phyloP scores from a whole-genome alignment of 108 stramenopile species.

The Cafeteria roenbergensis region DNA sequence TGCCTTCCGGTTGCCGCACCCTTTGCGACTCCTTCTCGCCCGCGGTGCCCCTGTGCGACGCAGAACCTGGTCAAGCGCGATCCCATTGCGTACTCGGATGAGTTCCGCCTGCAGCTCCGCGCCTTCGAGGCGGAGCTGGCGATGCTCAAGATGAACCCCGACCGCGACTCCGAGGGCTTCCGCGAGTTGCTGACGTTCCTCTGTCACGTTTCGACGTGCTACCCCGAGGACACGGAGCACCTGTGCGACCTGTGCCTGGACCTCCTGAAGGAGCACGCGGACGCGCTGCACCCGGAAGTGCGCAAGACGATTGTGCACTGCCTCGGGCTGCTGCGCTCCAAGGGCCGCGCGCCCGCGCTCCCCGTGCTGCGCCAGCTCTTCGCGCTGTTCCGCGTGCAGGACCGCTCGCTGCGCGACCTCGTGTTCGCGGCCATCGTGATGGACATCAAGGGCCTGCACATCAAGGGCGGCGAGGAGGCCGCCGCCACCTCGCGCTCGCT shows the following conservation, averaged over 20 bases:
- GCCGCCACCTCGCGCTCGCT: slow-evolving; percentile 35
- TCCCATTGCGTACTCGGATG: slow-evolving; percentile 72
- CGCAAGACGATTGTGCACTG: slow-evolving; percentile 70
- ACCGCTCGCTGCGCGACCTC: slow-evolving; percentile 66
- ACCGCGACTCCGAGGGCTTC: slow-evolving; percentile 49
- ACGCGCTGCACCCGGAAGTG: slow-evolving; percentile 59
- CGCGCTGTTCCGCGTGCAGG: slow-evolving; percentile 67
- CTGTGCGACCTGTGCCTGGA: slow-evolving; percentile 59
- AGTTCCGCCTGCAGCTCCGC: slow-evolving; percentile 69
- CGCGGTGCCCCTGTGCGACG: too few species aligned
- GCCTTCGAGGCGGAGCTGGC: slow-evolving; percentile 55
- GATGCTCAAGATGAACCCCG: slow-evolving; percentile 58
- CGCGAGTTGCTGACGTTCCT: slow-evolving; percentile 54
- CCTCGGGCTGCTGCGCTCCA: slow-evolving; percentile 73
- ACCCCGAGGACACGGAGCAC: slow-evolving; percentile 54
- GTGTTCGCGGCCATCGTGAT: slow-evolving; percentile 73
- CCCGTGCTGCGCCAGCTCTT: slow-evolving; percentile 73
- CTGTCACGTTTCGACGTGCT: slow-evolving; percentile 59
- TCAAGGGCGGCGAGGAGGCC: not conserved
- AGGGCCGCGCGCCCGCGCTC: slow-evolving; percentile 63
- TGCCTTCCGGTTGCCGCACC: too few species aligned
- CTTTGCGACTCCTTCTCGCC: too few species aligned
- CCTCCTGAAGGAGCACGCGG: slow-evolving; percentile 48
- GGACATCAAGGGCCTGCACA: slow-evolving; percentile 65
- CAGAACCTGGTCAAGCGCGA: slow-evolving; percentile 94